Evolutionary conservation across 2,329 filamentous ascomycete species (phyloP).

Genomic region (Leptographium flavum): DNA sequence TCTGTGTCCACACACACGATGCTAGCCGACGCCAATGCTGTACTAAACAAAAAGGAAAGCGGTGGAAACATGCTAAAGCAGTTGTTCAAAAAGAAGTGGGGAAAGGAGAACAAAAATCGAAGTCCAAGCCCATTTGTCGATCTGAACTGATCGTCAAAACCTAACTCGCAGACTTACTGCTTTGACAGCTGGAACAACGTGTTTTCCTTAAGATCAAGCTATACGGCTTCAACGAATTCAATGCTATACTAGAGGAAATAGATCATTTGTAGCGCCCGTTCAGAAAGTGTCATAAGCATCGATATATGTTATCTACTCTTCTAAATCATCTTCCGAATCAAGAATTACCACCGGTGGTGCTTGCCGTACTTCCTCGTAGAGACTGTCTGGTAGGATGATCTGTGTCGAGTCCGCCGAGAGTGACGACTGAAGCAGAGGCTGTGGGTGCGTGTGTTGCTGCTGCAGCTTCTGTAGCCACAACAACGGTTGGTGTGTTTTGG

Average conservation of each 20-base stretch:
- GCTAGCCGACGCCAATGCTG: background rate
- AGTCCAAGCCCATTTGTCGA: background rate
- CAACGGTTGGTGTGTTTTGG: background rate
- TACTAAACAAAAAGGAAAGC: slow-evolving; percentile 19
- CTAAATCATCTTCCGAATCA: slow-evolving; percentile 24
- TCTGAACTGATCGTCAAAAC: too few species aligned
- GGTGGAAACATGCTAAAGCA: slow-evolving; percentile 38
- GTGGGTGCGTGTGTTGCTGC: background rate
- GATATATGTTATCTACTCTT: background rate
- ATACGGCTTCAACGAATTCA: too few species aligned
- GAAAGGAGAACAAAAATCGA: slow-evolving; percentile 23
- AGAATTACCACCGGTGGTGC: slow-evolving; percentile 22
- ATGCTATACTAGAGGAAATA: too few species aligned
- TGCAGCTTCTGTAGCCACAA: background rate
- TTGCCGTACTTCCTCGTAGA: slow-evolving; percentile 24
- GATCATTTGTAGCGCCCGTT: background rate
- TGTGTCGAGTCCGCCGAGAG: slow-evolving; percentile 26
- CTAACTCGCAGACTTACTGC: too few species aligned
- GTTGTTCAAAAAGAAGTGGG: slow-evolving; percentile 43
- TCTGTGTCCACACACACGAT: background rate
- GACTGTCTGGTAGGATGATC: slow-evolving; percentile 34
- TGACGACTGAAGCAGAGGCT: background rate
- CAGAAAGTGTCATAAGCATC: background rate
- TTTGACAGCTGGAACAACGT: too few species aligned
- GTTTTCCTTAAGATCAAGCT: too few species aligned